Evolutionary conservation across 108 stramenopile species (phyloP), one percentile per base, ranked within the genome.

Genomic region (Cyclotella choctawhatcheeana): DNA sequence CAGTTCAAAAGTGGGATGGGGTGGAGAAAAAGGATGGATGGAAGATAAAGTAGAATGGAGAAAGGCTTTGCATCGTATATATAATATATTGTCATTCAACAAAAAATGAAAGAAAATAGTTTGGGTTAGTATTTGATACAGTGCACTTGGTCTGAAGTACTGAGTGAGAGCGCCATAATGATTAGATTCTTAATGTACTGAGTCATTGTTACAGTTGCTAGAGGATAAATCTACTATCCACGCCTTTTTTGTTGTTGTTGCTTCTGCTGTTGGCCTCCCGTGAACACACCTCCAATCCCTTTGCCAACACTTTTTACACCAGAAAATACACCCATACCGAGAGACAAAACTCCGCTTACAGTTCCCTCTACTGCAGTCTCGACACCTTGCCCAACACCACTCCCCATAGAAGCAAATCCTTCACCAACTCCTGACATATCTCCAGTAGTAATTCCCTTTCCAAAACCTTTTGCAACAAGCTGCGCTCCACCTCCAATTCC

Each of bases 401-500:
- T 77, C 32, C 91, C 91, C 44, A 91, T 75, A 7, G 89, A 81
- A 16, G 63, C 65, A 18, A 81, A 82, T 10, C 95, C 95, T 71
- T 92, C 84, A 13, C 73, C 71, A 13, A 96, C 70, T 29, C 91
- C 91, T 52, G 86, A 76, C 8, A 86, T 88, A 69, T 95, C 92
- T 16, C 92, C 94, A 55, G 76, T 85, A 14, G 78, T 77, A 8
- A 93, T 69, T 33, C 92, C 95, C 67, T 84, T 88, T 12, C 86
- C 91, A 58, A 93, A 86, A 5, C 94, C 94, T 64, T 88, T 89
- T 20, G 89, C 88, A 65, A 90, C 79, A 24, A 87, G 62, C 67
- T 85, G 62, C 14, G 80, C 84, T 5, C 92, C 92, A 27, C 94
- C 90, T 50, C 89, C 74, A 25, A 92, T 86, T 66, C 94, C 94